Conservation (phyloP, 2,329 filamentous ascomycete genomes). For the Exophiala calicioides region DNA sequence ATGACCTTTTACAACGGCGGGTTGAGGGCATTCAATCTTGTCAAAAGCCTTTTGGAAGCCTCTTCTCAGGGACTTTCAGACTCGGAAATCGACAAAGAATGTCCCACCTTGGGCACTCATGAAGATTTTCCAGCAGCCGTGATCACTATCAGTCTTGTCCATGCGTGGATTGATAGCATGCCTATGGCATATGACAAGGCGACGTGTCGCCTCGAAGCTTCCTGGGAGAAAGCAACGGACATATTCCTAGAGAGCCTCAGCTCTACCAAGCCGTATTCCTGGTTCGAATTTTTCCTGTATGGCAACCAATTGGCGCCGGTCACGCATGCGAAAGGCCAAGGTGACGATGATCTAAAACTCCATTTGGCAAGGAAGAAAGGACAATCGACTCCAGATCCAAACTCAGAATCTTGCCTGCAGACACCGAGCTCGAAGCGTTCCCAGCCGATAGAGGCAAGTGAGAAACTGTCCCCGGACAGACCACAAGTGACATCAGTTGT, state of each 20-base stretch:
- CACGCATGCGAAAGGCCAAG: neutral
- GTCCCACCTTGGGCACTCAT: neutral
- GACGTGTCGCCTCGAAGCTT: neutral
- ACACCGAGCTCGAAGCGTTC: conserved; percentile 9
- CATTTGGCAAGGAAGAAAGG: conserved; percentile 2
- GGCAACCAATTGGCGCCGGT: neutral
- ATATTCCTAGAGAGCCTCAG: neutral
- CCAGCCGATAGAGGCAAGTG: conserved; percentile 3
- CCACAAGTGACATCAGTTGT: conserved; percentile 6
- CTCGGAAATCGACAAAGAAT: neutral
- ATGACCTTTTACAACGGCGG: neutral
- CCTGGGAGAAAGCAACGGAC: neutral
- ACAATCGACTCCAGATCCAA: neutral
- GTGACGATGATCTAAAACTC: neutral
- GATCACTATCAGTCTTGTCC: neutral
- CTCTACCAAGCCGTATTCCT: neutral
- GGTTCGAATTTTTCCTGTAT: neutral
- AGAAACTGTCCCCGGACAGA: conserved; percentile 1
- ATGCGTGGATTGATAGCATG: neutral
- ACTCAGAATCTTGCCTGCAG: conserved; percentile 2
- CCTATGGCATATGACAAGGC: neutral
- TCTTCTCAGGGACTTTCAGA: neutral
- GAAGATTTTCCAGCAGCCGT: neutral
- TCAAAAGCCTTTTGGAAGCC: neutral
- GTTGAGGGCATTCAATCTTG: neutral